These are phyloP conservation scores for Moesziomyces sp. DNA, from an alignment of 1,284 basidiomycete species.

Conservation along the genomic window DNA sequence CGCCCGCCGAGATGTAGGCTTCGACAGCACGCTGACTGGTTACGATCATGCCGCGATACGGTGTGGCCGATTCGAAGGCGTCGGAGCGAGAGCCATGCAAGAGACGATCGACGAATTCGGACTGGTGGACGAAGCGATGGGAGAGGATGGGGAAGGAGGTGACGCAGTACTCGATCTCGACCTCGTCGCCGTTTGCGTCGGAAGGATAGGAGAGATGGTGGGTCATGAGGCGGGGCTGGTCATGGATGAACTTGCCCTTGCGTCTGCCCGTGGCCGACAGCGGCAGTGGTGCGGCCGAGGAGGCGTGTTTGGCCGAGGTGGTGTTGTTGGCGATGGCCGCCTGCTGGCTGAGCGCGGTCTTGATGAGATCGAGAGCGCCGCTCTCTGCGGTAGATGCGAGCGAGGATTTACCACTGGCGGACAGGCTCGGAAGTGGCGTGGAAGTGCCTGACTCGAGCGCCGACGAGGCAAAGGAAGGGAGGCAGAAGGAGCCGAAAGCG, in stretches of 20 bases:
- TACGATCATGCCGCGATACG: slow-evolving; percentile 59
- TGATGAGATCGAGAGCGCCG: slow-evolving; percentile 36
- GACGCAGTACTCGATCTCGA: slow-evolving; percentile 58
- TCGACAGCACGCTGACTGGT: slow-evolving; percentile 64
- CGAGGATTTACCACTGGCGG: slow-evolving; percentile 10
- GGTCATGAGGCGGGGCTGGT: slow-evolving; percentile 61
- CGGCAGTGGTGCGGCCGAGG: slow-evolving; percentile 14
- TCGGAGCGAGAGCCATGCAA: slow-evolving; percentile 24
- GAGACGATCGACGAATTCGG: slow-evolving; percentile 43
- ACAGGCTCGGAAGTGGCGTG: slow-evolving; percentile 51
- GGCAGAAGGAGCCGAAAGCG: slow-evolving; percentile 64
- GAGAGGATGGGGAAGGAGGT: slow-evolving; percentile 57
- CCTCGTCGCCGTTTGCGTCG: slow-evolving; percentile 29
- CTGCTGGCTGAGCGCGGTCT: slow-evolving; percentile 25
- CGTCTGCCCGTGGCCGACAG: slow-evolving; percentile 40
- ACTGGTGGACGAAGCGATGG: slow-evolving; percentile 45
- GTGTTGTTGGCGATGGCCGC: slow-evolving; percentile 14
- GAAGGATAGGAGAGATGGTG: slow-evolving; percentile 53
- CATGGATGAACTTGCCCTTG: slow-evolving; percentile 55
- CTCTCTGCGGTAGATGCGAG: slow-evolving; percentile 21
- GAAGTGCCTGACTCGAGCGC: slow-evolving; percentile 62
- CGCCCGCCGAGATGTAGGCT: slow-evolving; percentile 56
- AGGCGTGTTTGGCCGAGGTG: slow-evolving; percentile 6
- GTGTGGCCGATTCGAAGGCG: neutral
- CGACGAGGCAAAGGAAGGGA: slow-evolving; percentile 61